Evolutionary conservation across 176 grass and related monocot genomes (phyloP), one percentile per base, ranked within the genome.

Genomic region (Zizania latifolia): DNA sequence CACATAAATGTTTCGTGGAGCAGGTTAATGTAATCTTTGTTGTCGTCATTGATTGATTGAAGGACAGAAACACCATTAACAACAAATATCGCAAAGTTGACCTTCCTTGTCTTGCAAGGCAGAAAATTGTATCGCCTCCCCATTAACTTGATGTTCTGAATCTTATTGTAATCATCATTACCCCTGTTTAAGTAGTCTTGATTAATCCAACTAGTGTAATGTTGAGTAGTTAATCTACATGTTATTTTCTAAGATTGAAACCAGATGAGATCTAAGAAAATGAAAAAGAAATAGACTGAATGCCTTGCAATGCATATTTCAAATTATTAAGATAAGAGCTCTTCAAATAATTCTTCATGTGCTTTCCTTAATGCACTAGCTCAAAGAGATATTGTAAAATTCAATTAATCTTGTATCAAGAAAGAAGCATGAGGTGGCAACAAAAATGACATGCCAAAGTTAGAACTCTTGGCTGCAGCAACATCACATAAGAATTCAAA

Each of bases 21-120:
- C 7, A 84, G 66, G n/a, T 90, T 77, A 65, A 81, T 78, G 63
- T 97, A 89, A 26, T 15, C 58, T 58, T 71, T 81, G 15, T 76
- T 72, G 46, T 74, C 30, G 5, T 10, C 34, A 44, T 84, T 72
- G 41, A 86, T 82, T 57, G 79, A 90, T 30, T 84, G 64, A 15
- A 89, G 79, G 70, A 93, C 48, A 80, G 83, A 84, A 46, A 33
- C 23, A 43, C 90, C 90, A 77, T 93, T 51, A 65, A 90, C 62
- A 48, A 93, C 82, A 83, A 97, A 93, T 84, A 97, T 89, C 39
- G 82, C 90, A 82, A 82, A 93, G 72, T 93, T 97, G 32, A 97
- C 90, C 63, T 72, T 90, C 80, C 93, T 88, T 62, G 64, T 93
- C 57, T 77, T 73, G 68, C 64, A 86, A 84, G 8, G 73, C 36